Base-by-base conservation (phyloP, 768 basidiomycete genomes). In the Rhodotorula taiwanensis region DNA sequence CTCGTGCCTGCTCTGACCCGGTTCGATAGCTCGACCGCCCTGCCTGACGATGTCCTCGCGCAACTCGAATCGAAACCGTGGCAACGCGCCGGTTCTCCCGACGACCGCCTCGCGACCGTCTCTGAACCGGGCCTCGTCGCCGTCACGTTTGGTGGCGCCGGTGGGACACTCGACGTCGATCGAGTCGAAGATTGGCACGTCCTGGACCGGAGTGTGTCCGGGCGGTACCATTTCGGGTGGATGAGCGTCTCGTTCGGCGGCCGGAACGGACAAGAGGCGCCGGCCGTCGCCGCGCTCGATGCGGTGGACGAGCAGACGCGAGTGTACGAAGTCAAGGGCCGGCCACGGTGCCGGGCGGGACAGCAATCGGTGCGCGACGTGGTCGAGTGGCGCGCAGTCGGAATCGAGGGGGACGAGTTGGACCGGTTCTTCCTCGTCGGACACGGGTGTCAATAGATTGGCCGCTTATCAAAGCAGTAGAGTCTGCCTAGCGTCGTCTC, bases 161-260 rank as follows among this genome's bases (percentile, higher is more conserved):
- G 68, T 15, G 68, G 68, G n/a, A 58, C 64, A 31, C 61, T 70
- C 42, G 68, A 70, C 44, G 27, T 7, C 18, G 68, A 70, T 33
- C 43, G 33, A 1, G 68, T 70, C n/a, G 68, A 66, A 42, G 52
- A 63, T 0, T 70, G 68, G 68, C 60, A 58, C 36, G 53, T 66
- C 47, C 52, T 52, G 55, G 34, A 44, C 34, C 15, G 23, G 34
- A 34, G 20, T 15, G 33, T 50, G 3, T 23, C n/a, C 18, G 58
- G 57, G 30, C 28, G 23, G 28, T 48, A 66, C 50, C 68, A 70
- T 34, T 53, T 52, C 10, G 67, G 62, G 5, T 43, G 36, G 60
- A 13, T 69, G 3, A 34, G 23, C 21, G 16, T 54, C 42, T 31
- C 41, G 31, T 60, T 69, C 31, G 31, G 21, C 3, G 20, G 27